Evolutionary conservation across 1,139 yeast genomes (phyloP).

Genomic region (Candida mesenterica): DNA sequence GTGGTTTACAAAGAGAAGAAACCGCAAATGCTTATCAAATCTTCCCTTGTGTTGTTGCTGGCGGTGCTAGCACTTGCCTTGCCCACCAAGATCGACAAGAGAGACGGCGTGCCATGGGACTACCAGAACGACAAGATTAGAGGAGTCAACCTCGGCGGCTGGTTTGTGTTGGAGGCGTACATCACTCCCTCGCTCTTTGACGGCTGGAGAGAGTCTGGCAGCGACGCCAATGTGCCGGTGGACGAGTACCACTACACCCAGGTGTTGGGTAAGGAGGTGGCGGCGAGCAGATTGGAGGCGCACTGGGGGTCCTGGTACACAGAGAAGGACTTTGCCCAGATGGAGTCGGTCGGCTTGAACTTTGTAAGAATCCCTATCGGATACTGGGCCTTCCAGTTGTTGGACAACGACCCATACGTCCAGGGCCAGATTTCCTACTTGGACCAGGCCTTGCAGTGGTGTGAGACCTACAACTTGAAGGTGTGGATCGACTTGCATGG

Average conservation of each 20-base stretch:
- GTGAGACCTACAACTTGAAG: conserved; percentile 56
- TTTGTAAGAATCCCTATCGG: conserved; percentile 91
- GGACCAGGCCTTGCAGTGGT: conserved; percentile 78
- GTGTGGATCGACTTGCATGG: conserved; percentile 96
- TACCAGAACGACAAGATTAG: conserved; percentile 53
- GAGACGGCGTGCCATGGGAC: conserved; percentile 33
- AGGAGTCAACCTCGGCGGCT: conserved; percentile 90
- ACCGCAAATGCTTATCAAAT: conserved; percentile 10
- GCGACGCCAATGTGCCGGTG: conserved; percentile 55
- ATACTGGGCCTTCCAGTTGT: conserved; percentile 83
- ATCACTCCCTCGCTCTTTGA: conserved; percentile 82
- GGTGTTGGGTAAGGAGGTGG: conserved; percentile 59
- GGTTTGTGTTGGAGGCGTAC: conserved; percentile 84
- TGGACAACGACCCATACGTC: conserved; percentile 78
- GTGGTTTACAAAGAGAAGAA: no score
- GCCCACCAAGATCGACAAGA: conserved; percentile 10
- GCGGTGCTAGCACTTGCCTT: conserved; percentile 8
- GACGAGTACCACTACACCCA: conserved; percentile 81
- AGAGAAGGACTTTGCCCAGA: conserved; percentile 66
- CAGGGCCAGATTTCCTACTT: conserved; percentile 77
- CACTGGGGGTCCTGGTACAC: conserved; percentile 86
- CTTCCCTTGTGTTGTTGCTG: conserved; percentile 1
- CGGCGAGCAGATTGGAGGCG: conserved; percentile 47
- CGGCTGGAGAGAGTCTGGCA: no score
- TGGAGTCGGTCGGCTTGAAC: conserved; percentile 70